Evolutionary conservation across 768 basidiomycete species (phyloP).

Genomic region (Coprinopsis sp.): DNA sequence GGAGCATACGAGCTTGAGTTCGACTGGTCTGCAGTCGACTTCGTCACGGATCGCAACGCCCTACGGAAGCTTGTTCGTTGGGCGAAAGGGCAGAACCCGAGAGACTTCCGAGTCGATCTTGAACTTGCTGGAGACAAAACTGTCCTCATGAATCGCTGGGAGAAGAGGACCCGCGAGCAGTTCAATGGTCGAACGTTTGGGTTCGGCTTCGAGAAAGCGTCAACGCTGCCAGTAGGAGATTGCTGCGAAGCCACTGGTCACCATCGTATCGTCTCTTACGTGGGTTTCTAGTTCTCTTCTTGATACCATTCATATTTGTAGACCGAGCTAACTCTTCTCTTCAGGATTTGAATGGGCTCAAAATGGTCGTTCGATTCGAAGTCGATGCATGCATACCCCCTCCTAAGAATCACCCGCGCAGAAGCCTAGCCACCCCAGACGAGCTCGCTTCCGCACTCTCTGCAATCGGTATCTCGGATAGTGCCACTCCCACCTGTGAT

Average conservation of each 20-base stretch:
- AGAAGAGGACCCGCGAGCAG: constrained; percentile 29
- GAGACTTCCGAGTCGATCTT: constrained; percentile 65
- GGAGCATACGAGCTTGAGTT: constrained; percentile 29
- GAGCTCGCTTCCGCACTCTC: constrained; percentile 32
- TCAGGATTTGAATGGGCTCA: constrained; percentile 50
- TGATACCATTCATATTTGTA: neutral
- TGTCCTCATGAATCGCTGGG: constrained; percentile 60
- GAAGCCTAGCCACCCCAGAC: constrained; percentile 27
- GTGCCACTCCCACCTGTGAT: constrained; percentile 1
- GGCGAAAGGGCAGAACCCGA: constrained; percentile 33
- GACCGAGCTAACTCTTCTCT: neutral
- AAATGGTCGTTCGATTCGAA: constrained; percentile 26
- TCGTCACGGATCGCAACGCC: constrained; percentile 62
- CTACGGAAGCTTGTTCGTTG: constrained; percentile 61
- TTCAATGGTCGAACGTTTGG: constrained; percentile 46
- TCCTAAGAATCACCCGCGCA: constrained; percentile 19
- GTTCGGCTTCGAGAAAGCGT: constrained; percentile 55
- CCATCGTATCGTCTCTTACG: constrained; percentile 60
- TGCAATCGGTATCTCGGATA: constrained; percentile 24
- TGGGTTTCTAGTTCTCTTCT: constrained; percentile 28
- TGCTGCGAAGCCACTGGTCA: constrained; percentile 53
- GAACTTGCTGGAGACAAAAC: constrained; percentile 58
- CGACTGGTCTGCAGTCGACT: constrained; percentile 40
- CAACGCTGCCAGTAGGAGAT: constrained; percentile 42
- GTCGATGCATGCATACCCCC: constrained; percentile 25